These are phyloP conservation scores for Trichopus zeylanicus DNA, from an alignment of 116 monocot species.

Conservation along the genomic window DNA sequence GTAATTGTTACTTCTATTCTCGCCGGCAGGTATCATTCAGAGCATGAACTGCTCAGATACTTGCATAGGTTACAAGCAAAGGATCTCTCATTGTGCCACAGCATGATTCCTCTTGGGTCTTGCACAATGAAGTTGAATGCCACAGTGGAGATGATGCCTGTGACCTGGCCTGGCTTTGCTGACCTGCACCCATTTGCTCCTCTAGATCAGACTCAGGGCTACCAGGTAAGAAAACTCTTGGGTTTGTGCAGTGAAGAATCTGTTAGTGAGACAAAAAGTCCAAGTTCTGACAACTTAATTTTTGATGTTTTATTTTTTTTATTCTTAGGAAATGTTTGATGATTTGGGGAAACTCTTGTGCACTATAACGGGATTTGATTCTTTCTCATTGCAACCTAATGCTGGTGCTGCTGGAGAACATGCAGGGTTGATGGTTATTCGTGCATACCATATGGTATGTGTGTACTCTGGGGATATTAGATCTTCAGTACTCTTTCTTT, in stretches of 20 bases:
- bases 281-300: neutral
- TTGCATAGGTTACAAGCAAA: constrained; percentile 74
- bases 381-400: constrained; percentile 98
- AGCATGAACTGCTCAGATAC: constrained; percentile 93
- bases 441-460: constrained; percentile 86
- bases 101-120: constrained; percentile 99
- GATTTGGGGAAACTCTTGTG: constrained; percentile 89
- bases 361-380: constrained; percentile 95
- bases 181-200: constrained; percentile 93
- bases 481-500: too few species aligned
- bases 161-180: constrained; percentile 90
- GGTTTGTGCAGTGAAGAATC: neutral
- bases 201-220: constrained; percentile 52
- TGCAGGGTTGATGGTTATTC: constrained; percentile 98
- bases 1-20: constrained; percentile 6
- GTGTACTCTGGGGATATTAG: neutral
- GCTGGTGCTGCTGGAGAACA: constrained; percentile 99
- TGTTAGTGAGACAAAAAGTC: neutral
- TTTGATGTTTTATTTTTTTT: constrained; percentile 2
- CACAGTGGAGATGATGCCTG: constrained; percentile 98
- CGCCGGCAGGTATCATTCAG: constrained; percentile 75
- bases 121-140: constrained; percentile 99
- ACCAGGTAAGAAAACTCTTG: constrained; percentile 29
- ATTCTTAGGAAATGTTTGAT: constrained; percentile 99
- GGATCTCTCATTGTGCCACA: constrained; percentile 97